These are phyloP conservation scores for Rhinocladiella similis DNA, from an alignment of 2,329 filamentous ascomycete genomes.

Conservation along the genomic window DNA sequence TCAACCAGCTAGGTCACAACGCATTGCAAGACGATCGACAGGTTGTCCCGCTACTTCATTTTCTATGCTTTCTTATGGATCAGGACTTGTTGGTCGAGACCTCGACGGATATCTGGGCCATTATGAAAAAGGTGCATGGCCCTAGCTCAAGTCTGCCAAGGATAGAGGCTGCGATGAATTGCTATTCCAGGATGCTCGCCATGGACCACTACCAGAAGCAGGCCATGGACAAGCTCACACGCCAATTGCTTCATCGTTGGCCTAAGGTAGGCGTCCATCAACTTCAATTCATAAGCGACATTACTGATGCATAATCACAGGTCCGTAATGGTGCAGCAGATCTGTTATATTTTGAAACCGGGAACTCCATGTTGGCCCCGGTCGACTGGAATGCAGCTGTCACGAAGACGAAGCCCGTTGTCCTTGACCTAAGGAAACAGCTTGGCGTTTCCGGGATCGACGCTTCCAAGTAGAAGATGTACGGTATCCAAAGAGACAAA, in stretches of 20 bases:
- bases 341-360: slow-evolving; percentile 24
- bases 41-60: slow-evolving; percentile 72
- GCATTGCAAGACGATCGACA: slow-evolving; percentile 66
- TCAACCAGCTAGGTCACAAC: slow-evolving; percentile 52
- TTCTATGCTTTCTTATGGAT: slow-evolving; percentile 75
- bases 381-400: slow-evolving; percentile 26
- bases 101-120: slow-evolving; percentile 63
- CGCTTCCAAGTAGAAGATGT: neutral
- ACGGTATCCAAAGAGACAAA: neutral
- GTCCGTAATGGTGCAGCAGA: slow-evolving; percentile 27
- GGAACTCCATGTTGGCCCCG: slow-evolving; percentile 20
- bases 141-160: slow-evolving; percentile 81
- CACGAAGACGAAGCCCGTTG: slow-evolving; percentile 22
- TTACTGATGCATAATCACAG: slow-evolving; percentile 4
- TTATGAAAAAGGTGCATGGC: slow-evolving; percentile 76
- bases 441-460: slow-evolving; percentile 21
- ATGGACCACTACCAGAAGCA: slow-evolving; percentile 8
- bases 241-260: slow-evolving; percentile 28
- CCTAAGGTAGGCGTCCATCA: slow-evolving; percentile 18
- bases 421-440: slow-evolving; percentile 24
- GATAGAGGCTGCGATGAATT: slow-evolving; percentile 74
- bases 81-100: slow-evolving; percentile 38
- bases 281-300: neutral
- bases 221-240: slow-evolving; percentile 26
- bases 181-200: slow-evolving; percentile 57